A percentile compares a stretch with the other conserved stretches of the same genome.
These are phyloP conservation scores for Leishmania tropica DNA, from an alignment of 208 protist genomes.

Conservation along the genomic window DNA sequence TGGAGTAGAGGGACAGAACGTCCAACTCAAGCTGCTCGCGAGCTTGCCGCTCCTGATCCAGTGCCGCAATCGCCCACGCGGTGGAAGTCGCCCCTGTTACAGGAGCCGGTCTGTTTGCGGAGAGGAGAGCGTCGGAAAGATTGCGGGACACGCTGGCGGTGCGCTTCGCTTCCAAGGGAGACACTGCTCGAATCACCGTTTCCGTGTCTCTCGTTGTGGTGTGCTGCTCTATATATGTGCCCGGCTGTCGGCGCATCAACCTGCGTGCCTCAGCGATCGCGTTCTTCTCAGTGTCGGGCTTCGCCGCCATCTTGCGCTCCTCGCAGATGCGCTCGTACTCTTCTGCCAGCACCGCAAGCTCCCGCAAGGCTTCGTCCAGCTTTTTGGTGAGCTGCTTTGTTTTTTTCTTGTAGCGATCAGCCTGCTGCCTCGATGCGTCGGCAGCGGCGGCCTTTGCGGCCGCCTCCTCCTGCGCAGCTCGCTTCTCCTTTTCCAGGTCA, in stretches of 20 bases:
- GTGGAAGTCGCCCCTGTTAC: not conserved
- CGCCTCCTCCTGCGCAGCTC: slow-evolving; percentile 8
- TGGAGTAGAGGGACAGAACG: slow-evolving; percentile 8
- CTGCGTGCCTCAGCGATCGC: not conserved
- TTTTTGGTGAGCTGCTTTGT: not conserved
- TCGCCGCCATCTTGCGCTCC: slow-evolving; percentile 8
- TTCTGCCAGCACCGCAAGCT: slow-evolving; percentile 30
- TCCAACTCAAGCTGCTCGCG: slow-evolving; percentile 19
- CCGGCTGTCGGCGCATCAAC: no score
- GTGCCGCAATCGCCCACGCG: not conserved
- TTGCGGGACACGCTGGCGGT: slow-evolving; percentile 16
- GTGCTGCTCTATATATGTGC: not conserved
- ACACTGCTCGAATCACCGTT: not conserved
- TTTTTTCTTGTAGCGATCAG: slow-evolving; percentile 21
- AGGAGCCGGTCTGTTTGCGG: slow-evolving; percentile 6
- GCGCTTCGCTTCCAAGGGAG: not conserved
- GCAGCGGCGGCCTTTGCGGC: not conserved
- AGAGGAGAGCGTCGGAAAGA: slow-evolving; percentile 25
- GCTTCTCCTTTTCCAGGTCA: slow-evolving; percentile 6
- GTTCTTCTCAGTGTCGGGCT: not conserved
- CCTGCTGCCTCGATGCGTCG: slow-evolving; percentile 5
- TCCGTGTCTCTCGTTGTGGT: not conserved
- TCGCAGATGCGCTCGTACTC: slow-evolving; percentile 15
- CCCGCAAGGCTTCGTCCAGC: slow-evolving; percentile 15
- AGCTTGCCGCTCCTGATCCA: slow-evolving; percentile 1